Evolutionary conservation across 371 early-diverging fungal species (phyloP).

Genomic region (Actinomucor elegans): DNA sequence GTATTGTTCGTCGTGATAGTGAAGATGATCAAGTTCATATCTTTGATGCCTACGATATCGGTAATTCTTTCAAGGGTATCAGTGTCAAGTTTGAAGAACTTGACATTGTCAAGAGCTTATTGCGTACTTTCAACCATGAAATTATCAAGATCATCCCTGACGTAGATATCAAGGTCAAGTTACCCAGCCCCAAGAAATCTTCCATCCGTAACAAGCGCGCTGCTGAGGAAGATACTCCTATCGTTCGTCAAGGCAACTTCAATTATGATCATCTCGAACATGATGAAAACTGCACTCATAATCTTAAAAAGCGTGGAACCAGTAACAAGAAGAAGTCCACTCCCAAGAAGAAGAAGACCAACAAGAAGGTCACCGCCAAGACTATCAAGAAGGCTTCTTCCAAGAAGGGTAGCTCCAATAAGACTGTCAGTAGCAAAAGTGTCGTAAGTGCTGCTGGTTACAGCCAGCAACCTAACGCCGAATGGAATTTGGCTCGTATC

Average conservation of each 20-base stretch:
- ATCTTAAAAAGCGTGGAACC: background rate
- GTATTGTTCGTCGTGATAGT: slow-evolving; percentile 15
- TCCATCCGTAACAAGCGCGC: slow-evolving; percentile 8
- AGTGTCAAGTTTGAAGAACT: slow-evolving; percentile 29
- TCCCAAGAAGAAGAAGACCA: background rate
- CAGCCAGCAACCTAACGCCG: slow-evolving; percentile 23
- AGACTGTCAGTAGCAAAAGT: too few species aligned
- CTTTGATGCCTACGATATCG: slow-evolving; percentile 30
- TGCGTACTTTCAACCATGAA: slow-evolving; percentile 14
- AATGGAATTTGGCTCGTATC: slow-evolving; percentile 45
- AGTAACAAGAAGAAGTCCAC: slow-evolving; percentile 8
- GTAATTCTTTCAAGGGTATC: slow-evolving; percentile 29
- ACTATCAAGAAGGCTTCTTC: too few species aligned
- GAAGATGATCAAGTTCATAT: slow-evolving; percentile 23
- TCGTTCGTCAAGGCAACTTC: slow-evolving; percentile 6
- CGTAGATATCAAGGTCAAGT: slow-evolving; percentile 30
- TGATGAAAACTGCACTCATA: slow-evolving; percentile 8
- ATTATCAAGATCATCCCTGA: slow-evolving; percentile 37
- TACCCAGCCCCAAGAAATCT: slow-evolving; percentile 16
- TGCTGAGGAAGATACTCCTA: background rate
- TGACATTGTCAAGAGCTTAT: slow-evolving; percentile 12
- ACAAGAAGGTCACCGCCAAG: background rate
- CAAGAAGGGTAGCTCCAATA: too few species aligned
- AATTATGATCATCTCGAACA: slow-evolving; percentile 8
- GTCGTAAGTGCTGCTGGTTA: slow-evolving; percentile 4